Conservation (phyloP, 192 early-diverging fungal genomes). For the Gonapodya sp. region DNA sequence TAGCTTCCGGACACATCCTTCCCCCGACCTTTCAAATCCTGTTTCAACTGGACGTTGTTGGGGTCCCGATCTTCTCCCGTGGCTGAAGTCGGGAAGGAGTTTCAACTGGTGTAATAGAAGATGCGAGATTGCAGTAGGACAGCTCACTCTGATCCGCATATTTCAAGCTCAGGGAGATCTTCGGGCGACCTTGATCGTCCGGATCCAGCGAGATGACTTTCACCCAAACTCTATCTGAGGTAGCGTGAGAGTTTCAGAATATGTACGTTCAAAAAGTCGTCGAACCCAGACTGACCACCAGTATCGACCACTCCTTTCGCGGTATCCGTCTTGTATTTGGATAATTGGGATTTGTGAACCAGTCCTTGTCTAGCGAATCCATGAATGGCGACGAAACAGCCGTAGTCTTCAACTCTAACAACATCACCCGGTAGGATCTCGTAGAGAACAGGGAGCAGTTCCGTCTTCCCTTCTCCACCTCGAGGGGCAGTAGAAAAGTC, state of each 20-base stretch:
- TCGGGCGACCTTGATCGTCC: not conserved
- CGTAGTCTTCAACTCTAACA: not conserved
- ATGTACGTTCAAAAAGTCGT: not conserved
- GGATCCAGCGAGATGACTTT: constrained; percentile 2
- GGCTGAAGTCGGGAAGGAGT: not conserved
- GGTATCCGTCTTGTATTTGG: not conserved
- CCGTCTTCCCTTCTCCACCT: not conserved
- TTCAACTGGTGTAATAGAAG: not conserved
- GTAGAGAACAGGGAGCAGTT: not conserved
- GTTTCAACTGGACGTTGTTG: not conserved
- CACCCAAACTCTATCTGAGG: not conserved
- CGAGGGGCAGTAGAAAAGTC: not conserved
- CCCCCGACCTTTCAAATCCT: not conserved
- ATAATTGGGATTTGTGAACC: constrained; percentile 3
- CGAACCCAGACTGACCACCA: not conserved
- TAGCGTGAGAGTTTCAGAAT: not conserved
- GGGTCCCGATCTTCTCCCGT: constrained; percentile 2
- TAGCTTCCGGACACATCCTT: not conserved
- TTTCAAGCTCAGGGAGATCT: not conserved
- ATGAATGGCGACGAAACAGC: not conserved
- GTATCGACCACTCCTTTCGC: not conserved
- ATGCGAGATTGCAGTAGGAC: too few relatives aligned
- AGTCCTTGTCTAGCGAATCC: not conserved
- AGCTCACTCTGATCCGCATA: constrained; percentile 6
- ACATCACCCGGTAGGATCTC: not conserved